These are phyloP conservation scores for Peronospora destructor DNA, from an alignment of 352 stramenopile genomes.

Conservation along the genomic window DNA sequence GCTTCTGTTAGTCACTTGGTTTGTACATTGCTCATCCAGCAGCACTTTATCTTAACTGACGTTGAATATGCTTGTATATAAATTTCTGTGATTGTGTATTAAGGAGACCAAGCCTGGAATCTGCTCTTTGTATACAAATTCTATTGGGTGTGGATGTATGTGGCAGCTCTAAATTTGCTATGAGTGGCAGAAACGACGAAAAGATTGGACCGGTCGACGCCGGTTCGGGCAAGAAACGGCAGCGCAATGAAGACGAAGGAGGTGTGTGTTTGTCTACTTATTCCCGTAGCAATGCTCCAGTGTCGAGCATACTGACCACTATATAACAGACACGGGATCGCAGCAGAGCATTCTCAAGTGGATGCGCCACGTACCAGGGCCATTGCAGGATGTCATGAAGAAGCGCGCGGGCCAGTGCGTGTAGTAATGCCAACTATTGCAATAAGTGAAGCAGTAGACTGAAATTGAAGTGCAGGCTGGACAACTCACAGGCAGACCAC, in stretches of 20 bases:
- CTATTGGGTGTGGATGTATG: neutral
- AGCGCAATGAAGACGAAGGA: constrained; percentile 17
- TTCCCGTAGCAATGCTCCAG: neutral
- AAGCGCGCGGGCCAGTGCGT: constrained; percentile 44
- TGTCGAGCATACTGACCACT: constrained; percentile 1
- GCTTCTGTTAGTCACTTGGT: no score
- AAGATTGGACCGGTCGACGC: constrained; percentile 1
- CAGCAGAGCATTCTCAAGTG: constrained; percentile 74
- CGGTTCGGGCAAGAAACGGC: constrained; percentile 12
- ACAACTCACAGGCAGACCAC: constrained; percentile 30
- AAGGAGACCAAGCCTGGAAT: neutral
- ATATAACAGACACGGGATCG: constrained; percentile 36
- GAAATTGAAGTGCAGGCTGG: constrained; percentile 28
- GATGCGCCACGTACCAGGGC: constrained; percentile 61
- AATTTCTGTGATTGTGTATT: no score
- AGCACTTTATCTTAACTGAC: neutral
- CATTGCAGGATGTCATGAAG: constrained; percentile 74
- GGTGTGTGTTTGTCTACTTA: neutral
- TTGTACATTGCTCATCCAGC: neutral
- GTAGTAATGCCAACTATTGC: neutral
- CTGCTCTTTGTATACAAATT: constrained; percentile 16
- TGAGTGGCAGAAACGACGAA: constrained; percentile 23
- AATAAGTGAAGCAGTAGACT: neutral
- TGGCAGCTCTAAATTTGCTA: neutral
- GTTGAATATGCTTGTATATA: no score